Base-by-base conservation (phyloP, 345 rosid genomes). In the Moricandia arvensis region DNA sequence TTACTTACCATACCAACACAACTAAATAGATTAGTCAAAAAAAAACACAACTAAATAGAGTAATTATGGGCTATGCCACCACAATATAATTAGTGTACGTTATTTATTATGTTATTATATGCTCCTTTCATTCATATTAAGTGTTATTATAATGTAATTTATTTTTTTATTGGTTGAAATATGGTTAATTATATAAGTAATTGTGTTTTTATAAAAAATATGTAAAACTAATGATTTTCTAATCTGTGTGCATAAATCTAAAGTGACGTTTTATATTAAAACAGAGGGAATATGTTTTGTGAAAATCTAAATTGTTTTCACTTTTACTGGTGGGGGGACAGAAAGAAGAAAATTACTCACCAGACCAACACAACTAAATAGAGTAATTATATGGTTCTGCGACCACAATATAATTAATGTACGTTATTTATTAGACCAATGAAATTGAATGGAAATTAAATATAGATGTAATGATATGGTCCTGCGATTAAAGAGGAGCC, bases 381-480 rank as follows among this genome's bases (percentile, higher is more conserved):
- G 18, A 54, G 69, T 76, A 55, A 76, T 33, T 69, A 69, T 53
- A 69, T 69, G 64, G 47, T 5, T 34, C 58, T 76, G 58, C 11
- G 49, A 74, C 58, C 30, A 63, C 54, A 69, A 53, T 54, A 30
- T 10, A 76, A 54, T 76, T 30, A 62, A 63, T 69, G 57, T 59
- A 27, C 34, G 70, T 69, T 69, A 62, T 57, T 53, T 63, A 69
- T 29, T 69, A 69, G 71, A 70, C 75, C 75, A 55, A 41, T 63
- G 31, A 43, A 69, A 63, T 70, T 57, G 74, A 75, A 53, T 68
- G 74, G 24, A 59, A 60, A 75, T 60, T 75, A 76, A 69, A 68
- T 75, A 53, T 55, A 69, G 57, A 37, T 24, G 72, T 71, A 64
- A 71, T 63, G 57, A 33, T 64, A 77, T 34, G 80, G 72, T 71